These are phyloP conservation scores for Phytophthora sansomeana DNA, from an alignment of 352 stramenopile genomes.

Conservation along the genomic window DNA sequence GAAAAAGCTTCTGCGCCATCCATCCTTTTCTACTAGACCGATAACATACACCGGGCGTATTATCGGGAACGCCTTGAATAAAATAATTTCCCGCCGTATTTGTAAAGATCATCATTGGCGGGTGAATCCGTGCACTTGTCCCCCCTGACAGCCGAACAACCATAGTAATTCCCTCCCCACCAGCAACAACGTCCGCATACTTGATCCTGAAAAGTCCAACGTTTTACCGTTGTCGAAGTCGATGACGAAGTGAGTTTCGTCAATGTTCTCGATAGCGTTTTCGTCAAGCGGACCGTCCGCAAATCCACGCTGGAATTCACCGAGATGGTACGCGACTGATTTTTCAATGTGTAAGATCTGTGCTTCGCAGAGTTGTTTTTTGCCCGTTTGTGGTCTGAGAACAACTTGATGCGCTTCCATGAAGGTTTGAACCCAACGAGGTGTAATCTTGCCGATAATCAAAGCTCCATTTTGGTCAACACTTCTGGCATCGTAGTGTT, in stretches of 20 bases:
- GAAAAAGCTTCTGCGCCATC: slow-evolving; percentile 18
- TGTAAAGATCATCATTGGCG: slow-evolving; percentile 9
- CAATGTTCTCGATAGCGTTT: slow-evolving; percentile 32
- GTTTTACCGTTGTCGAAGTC: slow-evolving; percentile 31
- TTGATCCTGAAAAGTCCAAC: slow-evolving; percentile 31
- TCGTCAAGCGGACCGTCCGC: slow-evolving; percentile 19
- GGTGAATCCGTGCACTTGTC: not conserved
- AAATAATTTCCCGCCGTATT: slow-evolving; percentile 4
- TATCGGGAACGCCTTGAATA: not conserved
- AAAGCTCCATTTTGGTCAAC: not conserved
- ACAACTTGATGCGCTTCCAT: slow-evolving; percentile 23
- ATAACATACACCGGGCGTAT: slow-evolving; percentile 2
- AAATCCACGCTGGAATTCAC: slow-evolving; percentile 17
- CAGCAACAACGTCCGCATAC: slow-evolving; percentile 35
- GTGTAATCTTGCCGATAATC: slow-evolving; percentile 2
- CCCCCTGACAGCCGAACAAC: slow-evolving; percentile 29
- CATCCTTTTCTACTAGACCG: slow-evolving; percentile 6
- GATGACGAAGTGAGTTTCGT: slow-evolving; percentile 42
- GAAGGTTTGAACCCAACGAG: slow-evolving; percentile 7
- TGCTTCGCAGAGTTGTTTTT: slow-evolving; percentile 7
- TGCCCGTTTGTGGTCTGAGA: slow-evolving; percentile 1
- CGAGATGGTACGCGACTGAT: slow-evolving; percentile 19
- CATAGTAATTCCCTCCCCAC: slow-evolving; percentile 42
- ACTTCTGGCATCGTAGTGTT: not conserved
- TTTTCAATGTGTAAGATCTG: slow-evolving; percentile 15